Percentiles rank a stretch among this genome's conserved stretches.
These are phyloP conservation scores for Coniochaeta sp. DNA, from an alignment of 2,329 filamentous ascomycete genomes.

Conservation along the genomic window DNA sequence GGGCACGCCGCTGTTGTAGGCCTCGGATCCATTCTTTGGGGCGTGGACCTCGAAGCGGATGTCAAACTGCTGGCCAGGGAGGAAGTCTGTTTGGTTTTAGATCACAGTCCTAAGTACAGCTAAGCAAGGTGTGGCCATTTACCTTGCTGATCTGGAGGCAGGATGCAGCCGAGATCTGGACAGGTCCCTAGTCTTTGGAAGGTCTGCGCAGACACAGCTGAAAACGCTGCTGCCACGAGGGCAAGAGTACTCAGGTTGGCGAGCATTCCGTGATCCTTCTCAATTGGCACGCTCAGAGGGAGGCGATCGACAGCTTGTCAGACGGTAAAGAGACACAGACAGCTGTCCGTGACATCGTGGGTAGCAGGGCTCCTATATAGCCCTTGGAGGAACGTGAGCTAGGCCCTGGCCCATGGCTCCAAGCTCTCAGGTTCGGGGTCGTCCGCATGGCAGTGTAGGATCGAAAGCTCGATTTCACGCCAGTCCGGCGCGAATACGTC, in stretches of 20 bases:
- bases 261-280: slow-evolving; percentile 10
- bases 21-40: slow-evolving; percentile 73
- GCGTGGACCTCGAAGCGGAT: slow-evolving; percentile 78
- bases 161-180: slow-evolving; percentile 50
- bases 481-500: background rate
- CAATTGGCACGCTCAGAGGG: background rate
- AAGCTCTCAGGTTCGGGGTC: background rate
- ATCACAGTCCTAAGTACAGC: background rate
- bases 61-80: slow-evolving; percentile 78
- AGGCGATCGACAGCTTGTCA: background rate
- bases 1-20: slow-evolving; percentile 59
- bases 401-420: background rate
- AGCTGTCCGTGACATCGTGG: background rate
- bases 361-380: background rate
- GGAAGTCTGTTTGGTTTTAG: slow-evolving; percentile 48
- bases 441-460: background rate
- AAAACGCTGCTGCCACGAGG: slow-evolving; percentile 25
- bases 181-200: slow-evolving; percentile 54
- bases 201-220: slow-evolving; percentile 45
- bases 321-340: background rate
- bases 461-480: background rate
- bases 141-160: slow-evolving; percentile 54
- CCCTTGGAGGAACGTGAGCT: background rate
- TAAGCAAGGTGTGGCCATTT: background rate
- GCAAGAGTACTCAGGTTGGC: slow-evolving; percentile 12